phyloP scores from a whole-genome alignment of 306 rosid genomes.

The Corylus heterophylla region DNA sequence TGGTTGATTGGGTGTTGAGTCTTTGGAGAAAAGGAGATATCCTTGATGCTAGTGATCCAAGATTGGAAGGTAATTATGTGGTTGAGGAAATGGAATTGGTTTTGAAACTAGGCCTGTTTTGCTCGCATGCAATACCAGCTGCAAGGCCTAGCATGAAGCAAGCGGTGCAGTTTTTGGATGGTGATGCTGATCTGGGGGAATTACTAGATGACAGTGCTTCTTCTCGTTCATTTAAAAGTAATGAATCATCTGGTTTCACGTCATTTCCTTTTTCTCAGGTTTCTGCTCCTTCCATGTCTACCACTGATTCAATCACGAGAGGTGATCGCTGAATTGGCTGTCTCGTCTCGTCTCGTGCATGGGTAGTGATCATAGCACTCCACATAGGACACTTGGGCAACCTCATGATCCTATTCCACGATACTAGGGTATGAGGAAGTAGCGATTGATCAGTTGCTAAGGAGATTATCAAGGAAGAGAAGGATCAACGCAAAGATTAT shows the following conservation, averaged over 20 bases:
- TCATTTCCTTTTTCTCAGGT: not conserved
- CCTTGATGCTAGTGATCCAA: not conserved
- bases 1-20: not conserved
- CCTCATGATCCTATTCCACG: too few species aligned
- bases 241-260: not conserved
- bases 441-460: too few species aligned
- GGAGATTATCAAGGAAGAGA: too few species aligned
- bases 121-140: not conserved
- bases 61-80: slow-evolving; percentile 2
- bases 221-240: not conserved
- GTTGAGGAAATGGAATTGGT: not conserved
- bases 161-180: not conserved
- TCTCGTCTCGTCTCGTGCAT: too few species aligned
- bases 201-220: not conserved
- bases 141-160: not conserved
- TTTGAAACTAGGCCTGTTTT: not conserved
- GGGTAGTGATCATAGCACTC: too few species aligned
- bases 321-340: too few species aligned
- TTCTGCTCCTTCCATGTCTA: not conserved
- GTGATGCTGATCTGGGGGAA: not conserved
- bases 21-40: not conserved
- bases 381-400: too few species aligned
- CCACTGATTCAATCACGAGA: not conserved
- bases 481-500: too few species aligned
- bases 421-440: too few species aligned